Percentiles rank a stretch among this genome's conserved stretches.
Evolutionary conservation across 768 basidiomycete species (phyloP).

Genomic region (Boletus reticulatus): DNA sequence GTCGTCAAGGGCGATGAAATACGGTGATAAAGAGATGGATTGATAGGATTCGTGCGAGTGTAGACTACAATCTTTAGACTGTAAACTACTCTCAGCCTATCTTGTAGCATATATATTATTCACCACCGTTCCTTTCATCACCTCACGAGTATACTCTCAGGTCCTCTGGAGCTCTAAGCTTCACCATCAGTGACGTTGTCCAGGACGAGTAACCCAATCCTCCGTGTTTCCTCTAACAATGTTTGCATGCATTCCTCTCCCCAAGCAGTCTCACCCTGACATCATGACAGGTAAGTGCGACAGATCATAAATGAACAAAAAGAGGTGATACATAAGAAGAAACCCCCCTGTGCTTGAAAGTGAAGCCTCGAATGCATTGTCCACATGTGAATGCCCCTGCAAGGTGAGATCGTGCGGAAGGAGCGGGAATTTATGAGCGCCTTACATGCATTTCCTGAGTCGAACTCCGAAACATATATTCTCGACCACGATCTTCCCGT

Average conservation of each 20-base stretch:
- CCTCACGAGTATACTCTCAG: no score
- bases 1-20: no score
- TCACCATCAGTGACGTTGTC: neutral
- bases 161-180: no score
- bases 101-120: no score
- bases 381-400: conserved; percentile 17
- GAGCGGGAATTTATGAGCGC: neutral
- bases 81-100: no score
- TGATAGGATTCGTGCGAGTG: no score
- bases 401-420: neutral
- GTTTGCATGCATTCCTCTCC: conserved; percentile 13
- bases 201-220: conserved; percentile 15
- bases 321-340: no score
- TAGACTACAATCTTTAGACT: no score
- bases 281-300: neutral
- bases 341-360: conserved; percentile 14
- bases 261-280: conserved; percentile 20
- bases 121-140: no score
- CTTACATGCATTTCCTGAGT: conserved; percentile 9
- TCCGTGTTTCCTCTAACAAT: conserved; percentile 14
- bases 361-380: conserved; percentile 15
- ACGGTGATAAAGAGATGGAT: no score
- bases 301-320: no score
- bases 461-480: conserved; percentile 10
- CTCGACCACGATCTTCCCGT: conserved; percentile 4